phyloP scores from a whole-genome alignment of 2,329 filamentous ascomycete genomes.

The Emydomyces testavorans region DNA sequence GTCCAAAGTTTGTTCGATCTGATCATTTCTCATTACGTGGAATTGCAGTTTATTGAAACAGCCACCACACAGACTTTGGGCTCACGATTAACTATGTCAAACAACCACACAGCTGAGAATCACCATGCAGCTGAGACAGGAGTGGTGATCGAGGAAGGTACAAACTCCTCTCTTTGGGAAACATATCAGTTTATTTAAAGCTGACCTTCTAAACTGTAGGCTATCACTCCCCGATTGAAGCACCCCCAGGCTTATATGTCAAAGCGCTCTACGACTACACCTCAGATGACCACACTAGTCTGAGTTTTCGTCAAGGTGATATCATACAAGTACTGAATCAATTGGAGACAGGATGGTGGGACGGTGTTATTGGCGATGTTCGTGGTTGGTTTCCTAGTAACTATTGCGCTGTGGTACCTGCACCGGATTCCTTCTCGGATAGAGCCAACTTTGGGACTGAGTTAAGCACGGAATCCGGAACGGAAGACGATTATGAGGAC shows the following conservation, averaged over 20 bases:
- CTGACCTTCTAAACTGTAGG: background rate
- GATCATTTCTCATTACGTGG: background rate
- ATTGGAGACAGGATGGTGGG: conserved; percentile 98
- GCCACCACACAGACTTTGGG: background rate
- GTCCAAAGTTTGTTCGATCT: background rate
- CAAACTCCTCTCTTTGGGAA: background rate
- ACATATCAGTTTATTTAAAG: background rate
- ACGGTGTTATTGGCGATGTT: conserved; percentile 92
- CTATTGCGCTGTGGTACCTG: conserved; percentile 80
- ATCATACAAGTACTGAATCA: conserved; percentile 98
- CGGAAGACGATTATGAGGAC: conserved; percentile 52
- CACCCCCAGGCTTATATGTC: conserved; percentile 60
- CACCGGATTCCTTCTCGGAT: conserved; percentile 52
- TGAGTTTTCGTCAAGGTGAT: conserved; percentile 94
- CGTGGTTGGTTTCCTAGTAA: conserved; percentile 99
- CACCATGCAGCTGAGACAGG: background rate
- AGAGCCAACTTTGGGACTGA: conserved; percentile 43
- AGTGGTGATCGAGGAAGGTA: conserved; percentile 1
- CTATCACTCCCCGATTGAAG: conserved; percentile 24
- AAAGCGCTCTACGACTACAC: conserved; percentile 96
- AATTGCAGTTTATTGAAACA: background rate
- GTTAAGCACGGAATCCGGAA: conserved; percentile 38
- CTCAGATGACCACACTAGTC: conserved; percentile 87
- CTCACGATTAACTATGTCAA: background rate
- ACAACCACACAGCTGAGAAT: background rate